Base-by-base conservation (phyloP, 2,329 filamentous ascomycete species). In the Fusarium sp. region DNA sequence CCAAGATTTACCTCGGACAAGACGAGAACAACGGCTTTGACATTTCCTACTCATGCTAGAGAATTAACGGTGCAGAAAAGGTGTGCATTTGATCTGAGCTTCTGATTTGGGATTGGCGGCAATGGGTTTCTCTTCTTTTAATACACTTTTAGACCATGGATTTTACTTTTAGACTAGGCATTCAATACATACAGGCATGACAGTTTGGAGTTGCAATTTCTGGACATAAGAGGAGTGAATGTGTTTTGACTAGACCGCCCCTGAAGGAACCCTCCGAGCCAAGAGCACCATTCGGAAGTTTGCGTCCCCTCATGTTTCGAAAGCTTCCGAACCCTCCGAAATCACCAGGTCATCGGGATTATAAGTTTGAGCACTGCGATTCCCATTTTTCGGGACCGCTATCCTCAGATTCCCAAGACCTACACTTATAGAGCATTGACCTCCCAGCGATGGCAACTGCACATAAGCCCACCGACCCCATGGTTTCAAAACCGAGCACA, bases 1-100 rank as follows among this genome's bases (percentile, higher is more conserved):
- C 80, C 10, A 73, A 73, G 40, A 70, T 82, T 20, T 80, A 74
- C 67, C 70, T 83, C 2, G 74, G 73, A 6, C 80, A 82, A 69
- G 78, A 82, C 18, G 65, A 58, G 5, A 71, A 74, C 20, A 81
- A 82, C 27, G 81, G 81, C 5, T 36, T 20, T 25, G 14, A 36
- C 2, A 13, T 58, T n/a, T n/a, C 9, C 0, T 58, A 58, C 25
- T 58, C 56, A 1, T 58, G 13, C 31, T 36, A 57, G 54, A 52
- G 45, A 6, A 22, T 16, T 29, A 11, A 5, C 31, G 47, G 31
- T 31, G 6, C 18, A 2, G 18, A 6, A 2, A 31, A 1, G 25
- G 4, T 13, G 1, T 29, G 25, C 47, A 13, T 27, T n/a, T 2
- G 25, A 31, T 0, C 31, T n/a, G 27, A 3, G 47, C 27, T 52